These are phyloP conservation scores for Pyrrhoderma noxium DNA, from an alignment of 1,284 basidiomycete genomes.

Conservation along the genomic window DNA sequence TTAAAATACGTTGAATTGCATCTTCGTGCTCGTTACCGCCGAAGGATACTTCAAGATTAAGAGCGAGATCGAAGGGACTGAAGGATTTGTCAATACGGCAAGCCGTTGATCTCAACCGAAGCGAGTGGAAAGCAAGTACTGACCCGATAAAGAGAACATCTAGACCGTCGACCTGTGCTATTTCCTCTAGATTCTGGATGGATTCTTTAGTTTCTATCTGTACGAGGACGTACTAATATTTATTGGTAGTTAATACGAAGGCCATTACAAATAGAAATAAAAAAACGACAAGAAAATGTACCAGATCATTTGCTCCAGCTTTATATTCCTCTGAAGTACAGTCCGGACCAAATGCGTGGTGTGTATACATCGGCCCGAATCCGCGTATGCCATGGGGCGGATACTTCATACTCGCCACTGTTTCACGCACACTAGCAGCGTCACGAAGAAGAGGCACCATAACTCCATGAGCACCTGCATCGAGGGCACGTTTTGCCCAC, in stretches of 20 bases:
- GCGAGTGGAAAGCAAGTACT: background rate
- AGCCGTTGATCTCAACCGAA: background rate
- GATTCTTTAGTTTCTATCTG: constrained; percentile 26
- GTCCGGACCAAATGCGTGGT: constrained; percentile 25
- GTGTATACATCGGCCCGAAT: constrained; percentile 30
- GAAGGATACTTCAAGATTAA: constrained; percentile 27
- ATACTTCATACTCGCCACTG: constrained; percentile 25
- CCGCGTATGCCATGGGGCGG: constrained; percentile 27
- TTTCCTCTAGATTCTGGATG: constrained; percentile 17
- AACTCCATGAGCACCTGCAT: constrained; percentile 28
- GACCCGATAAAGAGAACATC: constrained; percentile 22
- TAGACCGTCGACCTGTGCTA: constrained; percentile 20
- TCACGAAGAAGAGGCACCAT: constrained; percentile 29
- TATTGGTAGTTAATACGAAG: background rate
- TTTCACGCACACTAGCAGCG: constrained; percentile 24
- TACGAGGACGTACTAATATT: constrained; percentile 22
- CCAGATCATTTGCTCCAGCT: constrained; percentile 23
- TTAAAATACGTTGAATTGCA: constrained; percentile 25
- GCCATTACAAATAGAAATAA: background rate
- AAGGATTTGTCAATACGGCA: too few relatives aligned
- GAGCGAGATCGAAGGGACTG: constrained; percentile 27
- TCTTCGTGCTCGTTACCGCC: constrained; percentile 26
- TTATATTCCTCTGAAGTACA: constrained; percentile 22
- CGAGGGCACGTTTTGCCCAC: constrained; percentile 22
- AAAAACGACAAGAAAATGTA: background rate